Base-by-base conservation (phyloP, 345 rosid genomes). In the Eucalyptus dawsonii region DNA sequence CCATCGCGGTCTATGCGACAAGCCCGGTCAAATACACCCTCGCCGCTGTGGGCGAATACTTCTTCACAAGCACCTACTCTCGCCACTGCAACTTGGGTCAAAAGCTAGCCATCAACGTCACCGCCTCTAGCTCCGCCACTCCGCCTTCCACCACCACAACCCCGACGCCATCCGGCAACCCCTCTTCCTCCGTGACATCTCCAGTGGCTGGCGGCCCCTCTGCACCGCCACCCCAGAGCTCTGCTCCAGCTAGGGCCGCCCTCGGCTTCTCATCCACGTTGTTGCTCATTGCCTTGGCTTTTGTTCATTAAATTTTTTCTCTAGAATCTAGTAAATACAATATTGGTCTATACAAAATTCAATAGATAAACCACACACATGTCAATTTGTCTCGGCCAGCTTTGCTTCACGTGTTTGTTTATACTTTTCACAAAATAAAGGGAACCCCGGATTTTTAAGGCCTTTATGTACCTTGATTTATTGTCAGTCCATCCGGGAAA, bases 61-160 rank as follows among this genome's bases (percentile, higher is more conserved):
- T 88, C 94, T 95, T 60, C 90, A 92, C 93, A 37, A 92, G 96
- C 90, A 90, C 90, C 51, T 5, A 90, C 83, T 62, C 89, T 56
- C 89, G 90, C 51, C 95, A 94, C 90, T 94, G 95, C 25, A 31
- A 89, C 53, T 58, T 88, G 40, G 95, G 96, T 69, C 97, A 95
- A 88, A 93, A 93, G 91, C 95, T 95, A 5, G 40, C 94, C 87
- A 86, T 95, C 80, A 83, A 90, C 40, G 95, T 95, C 49, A 90
- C 91, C 31, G 58, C 81, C 51, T 56, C 90, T 10, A 34, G 90
- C 88, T 29, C 89, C 40, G 8, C 88, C 51, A 8, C 86, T 14
- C 4, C 90, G 17, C 7, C 91, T 9, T n/a, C 91, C 25, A 2
- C 89, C 58, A 40, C 89, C 44, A 91, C 91, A 16, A 50, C 94